These are phyloP conservation scores for Moniliella sp. DNA, from an alignment of 1,284 basidiomycete genomes.

Conservation along the genomic window DNA sequence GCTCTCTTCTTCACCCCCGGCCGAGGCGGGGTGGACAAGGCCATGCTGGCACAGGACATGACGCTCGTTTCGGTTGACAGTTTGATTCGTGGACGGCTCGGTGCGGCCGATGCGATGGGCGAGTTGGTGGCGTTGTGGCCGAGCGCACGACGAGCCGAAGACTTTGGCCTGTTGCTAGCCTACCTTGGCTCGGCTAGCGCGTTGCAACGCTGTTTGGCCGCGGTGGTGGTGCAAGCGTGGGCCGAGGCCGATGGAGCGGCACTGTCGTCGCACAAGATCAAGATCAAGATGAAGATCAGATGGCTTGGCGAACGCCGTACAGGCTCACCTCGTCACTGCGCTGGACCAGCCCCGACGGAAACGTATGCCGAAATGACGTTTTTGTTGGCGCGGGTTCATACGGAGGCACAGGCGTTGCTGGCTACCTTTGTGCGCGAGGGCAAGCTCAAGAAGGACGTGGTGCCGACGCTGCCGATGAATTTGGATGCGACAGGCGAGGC, in stretches of 20 bases:
- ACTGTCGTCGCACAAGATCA: slow-evolving; percentile 6
- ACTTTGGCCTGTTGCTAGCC: slow-evolving; percentile 44
- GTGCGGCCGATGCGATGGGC: slow-evolving; percentile 60
- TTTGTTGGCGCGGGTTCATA: slow-evolving; percentile 55
- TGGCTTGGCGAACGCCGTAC: too few relatives aligned
- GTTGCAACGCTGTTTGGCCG: slow-evolving; percentile 65
- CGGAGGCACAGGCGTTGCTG: slow-evolving; percentile 58
- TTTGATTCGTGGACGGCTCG: slow-evolving; percentile 59
- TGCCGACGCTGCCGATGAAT: slow-evolving; percentile 56
- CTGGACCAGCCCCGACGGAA: slow-evolving; percentile 44
- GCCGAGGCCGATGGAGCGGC: slow-evolving; percentile 36
- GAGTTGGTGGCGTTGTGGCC: slow-evolving; percentile 51
- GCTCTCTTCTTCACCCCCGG: slow-evolving; percentile 45
- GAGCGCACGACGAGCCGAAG: slow-evolving; percentile 6
- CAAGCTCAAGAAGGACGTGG: slow-evolving; percentile 55
- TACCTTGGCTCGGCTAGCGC: slow-evolving; percentile 72
- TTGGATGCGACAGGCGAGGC: slow-evolving; percentile 48
- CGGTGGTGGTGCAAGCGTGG: slow-evolving; percentile 80
- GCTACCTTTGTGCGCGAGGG: slow-evolving; percentile 62
- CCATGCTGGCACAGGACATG: slow-evolving; percentile 75
- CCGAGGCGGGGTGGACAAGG: slow-evolving; percentile 68
- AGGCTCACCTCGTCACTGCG: too few relatives aligned
- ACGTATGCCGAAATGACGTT: slow-evolving; percentile 81
- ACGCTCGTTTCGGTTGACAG: slow-evolving; percentile 59
- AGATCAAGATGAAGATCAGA: slow-evolving; percentile 39